Evolutionary conservation across 2,329 filamentous ascomycete species (phyloP), one percentile per base, ranked within the genome.

Genomic region (Xylaria sp.): DNA sequence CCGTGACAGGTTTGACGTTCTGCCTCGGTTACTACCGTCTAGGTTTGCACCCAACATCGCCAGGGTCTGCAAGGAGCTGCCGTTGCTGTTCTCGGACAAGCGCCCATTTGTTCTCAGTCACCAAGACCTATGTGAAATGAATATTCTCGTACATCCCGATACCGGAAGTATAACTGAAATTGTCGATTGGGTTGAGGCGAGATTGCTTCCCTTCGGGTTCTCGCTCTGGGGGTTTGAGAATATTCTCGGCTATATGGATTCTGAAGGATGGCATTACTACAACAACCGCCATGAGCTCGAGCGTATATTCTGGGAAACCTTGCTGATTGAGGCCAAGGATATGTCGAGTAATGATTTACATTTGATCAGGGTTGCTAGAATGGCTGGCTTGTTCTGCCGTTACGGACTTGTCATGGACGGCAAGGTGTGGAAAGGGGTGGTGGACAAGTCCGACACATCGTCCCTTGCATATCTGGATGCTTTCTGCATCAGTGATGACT

Each of bases 201-300:
- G 65, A 7, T 52, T 72, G 5, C 43, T 57, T 2, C 71, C 67
- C 0, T 73, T 73, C 43, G 75, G 76, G n/a, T 73, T 78, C n/a
- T 63, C 73, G 10, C 68, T 77, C 20, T 77, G 70, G 46, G 69
- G 15, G 1, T 58, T 71, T n/a, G 69, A 71, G 62, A 68, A 71
- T n/a, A 36, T 56, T 60, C 62, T 69, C 33, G 66, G 69, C 13
- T 41, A 39, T 25, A 69, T 68, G 69, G 12, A 57, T 49, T 60
- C 59, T 23, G n/a, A 58, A 2, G 66, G 66, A 23, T 71, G 69
- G 69, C 51, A 71, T 33, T 71, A 60, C 48, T 69, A 39, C 52
- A 43, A 64, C 3, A 67, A 66, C 49, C 41, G 52, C 20, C 20
- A 62, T 39, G 62, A 62, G 18, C 57, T 68, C 1, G 8, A 48